Evolutionary conservation across 1,284 basidiomycete genomes (phyloP).

Genomic region (Cutaneotrichosporon cavernicola): DNA sequence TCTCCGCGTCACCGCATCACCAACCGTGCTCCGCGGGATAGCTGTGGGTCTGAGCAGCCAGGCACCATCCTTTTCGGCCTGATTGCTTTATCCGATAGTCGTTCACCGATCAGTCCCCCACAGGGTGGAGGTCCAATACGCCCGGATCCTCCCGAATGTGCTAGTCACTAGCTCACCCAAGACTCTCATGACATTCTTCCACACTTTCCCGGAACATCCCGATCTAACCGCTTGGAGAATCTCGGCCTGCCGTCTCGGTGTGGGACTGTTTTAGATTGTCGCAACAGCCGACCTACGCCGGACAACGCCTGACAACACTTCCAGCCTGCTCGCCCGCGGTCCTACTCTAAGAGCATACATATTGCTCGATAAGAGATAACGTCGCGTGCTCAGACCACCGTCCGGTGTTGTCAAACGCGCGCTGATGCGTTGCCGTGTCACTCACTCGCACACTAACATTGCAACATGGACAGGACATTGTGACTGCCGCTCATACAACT

Average conservation of each 20-base stretch:
- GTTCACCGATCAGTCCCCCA: not conserved
- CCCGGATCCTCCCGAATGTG: constrained; percentile 2
- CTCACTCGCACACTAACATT: not conserved
- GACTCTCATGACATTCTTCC: not conserved
- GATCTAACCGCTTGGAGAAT: not conserved
- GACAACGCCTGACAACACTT: not conserved
- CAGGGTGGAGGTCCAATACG: not conserved
- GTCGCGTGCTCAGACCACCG: not conserved
- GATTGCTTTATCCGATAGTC: constrained; percentile 5
- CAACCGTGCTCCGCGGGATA: not conserved
- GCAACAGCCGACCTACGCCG: not conserved
- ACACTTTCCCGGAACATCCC: constrained; percentile 1
- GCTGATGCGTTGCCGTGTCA: not conserved
- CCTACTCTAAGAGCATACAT: not conserved
- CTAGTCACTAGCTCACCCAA: not conserved
- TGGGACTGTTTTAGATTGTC: constrained; percentile 5
- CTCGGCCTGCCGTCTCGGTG: not conserved
- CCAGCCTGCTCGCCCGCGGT: not conserved
- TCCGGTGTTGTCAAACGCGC: not conserved
- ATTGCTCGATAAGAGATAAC: not conserved
- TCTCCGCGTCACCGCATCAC: not conserved
- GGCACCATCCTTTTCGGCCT: not conserved
- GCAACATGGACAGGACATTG: not conserved
- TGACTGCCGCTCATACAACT: constrained; percentile 5
- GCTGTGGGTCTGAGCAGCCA: not conserved